Conservation (phyloP, 169 alveolate species). For the Ichthyophthirius multifiliis region DNA sequence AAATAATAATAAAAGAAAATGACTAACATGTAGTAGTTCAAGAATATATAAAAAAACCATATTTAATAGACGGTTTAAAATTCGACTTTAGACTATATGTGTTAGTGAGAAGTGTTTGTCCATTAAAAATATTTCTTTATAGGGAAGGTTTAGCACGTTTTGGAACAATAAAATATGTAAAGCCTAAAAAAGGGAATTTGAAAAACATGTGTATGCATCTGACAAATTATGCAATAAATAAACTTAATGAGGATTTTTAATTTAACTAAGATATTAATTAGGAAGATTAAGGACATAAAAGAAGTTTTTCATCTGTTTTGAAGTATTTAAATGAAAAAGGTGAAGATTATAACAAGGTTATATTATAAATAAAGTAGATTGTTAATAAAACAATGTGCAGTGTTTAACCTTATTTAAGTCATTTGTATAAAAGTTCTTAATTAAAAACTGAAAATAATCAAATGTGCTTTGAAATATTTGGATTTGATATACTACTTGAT, state of each 20-base stretch:
- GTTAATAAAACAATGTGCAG: constrained; percentile 83
- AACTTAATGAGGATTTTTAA: constrained; percentile 40
- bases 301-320: constrained; percentile 68
- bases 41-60: constrained; percentile 60
- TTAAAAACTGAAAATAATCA: constrained; percentile 74
- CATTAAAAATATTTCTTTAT: constrained; percentile 60
- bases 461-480: constrained; percentile 86
- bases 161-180: constrained; percentile 68
- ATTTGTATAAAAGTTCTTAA: constrained; percentile 79
- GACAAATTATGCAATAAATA: constrained; percentile 71
- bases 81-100: constrained; percentile 77
- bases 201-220: constrained; percentile 62
- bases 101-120: constrained; percentile 52
- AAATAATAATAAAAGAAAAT: too few relatives aligned
- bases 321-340: constrained; percentile 62
- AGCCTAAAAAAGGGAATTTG: constrained; percentile 29
- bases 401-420: constrained; percentile 82
- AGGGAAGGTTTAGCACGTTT: constrained; percentile 74
- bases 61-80: constrained; percentile 58
- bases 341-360: constrained; percentile 60
- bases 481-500: constrained; percentile 72
- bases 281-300: constrained; percentile 74
- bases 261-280: constrained; percentile 28
- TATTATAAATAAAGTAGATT: constrained; percentile 62
- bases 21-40: constrained; percentile 53